Conservation (phyloP, 129 eudicot species). For the Pittosporum tobira region DNA sequence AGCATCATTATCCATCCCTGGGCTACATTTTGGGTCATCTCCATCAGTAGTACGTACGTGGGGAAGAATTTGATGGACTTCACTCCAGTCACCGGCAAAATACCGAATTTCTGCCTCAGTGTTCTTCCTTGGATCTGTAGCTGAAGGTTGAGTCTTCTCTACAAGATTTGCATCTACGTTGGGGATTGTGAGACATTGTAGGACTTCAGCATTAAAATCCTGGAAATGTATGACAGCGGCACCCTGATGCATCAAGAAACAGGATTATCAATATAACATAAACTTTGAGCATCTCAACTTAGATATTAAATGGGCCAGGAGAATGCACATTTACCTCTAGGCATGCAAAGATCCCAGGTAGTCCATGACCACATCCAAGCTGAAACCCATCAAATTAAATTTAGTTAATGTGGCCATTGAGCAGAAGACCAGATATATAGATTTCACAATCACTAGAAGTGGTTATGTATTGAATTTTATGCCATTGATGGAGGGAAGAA, state of each 20-base stretch:
- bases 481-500: not conserved
- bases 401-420: conserved; percentile 6
- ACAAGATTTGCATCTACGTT: conserved; percentile 59
- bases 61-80: conserved; percentile 49
- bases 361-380: conserved; percentile 99
- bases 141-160: conserved; percentile 8
- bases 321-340: conserved; percentile 37
- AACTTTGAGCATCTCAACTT: not conserved
- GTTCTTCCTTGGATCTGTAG: conserved; percentile 10
- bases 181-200: conserved; percentile 68
- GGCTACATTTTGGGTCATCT: not conserved
- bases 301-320: not conserved
- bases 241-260: conserved; percentile 37
- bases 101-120: conserved; percentile 38
- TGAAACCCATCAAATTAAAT: conserved; percentile 23
- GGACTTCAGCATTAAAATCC: conserved; percentile 87
- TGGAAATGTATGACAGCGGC: conserved; percentile 74
- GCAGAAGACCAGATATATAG: not conserved
- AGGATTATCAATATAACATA: not conserved
- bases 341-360: conserved; percentile 82
- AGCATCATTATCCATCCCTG: conserved; percentile 10
- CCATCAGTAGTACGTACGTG: conserved; percentile 12
- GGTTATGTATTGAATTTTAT: not conserved
- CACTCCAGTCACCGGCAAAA: conserved; percentile 95
- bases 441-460: not conserved